phyloP scores from a whole-genome alignment of 495 filamentous ascomycete species.

The Hypoxylon crocopeplum region DNA sequence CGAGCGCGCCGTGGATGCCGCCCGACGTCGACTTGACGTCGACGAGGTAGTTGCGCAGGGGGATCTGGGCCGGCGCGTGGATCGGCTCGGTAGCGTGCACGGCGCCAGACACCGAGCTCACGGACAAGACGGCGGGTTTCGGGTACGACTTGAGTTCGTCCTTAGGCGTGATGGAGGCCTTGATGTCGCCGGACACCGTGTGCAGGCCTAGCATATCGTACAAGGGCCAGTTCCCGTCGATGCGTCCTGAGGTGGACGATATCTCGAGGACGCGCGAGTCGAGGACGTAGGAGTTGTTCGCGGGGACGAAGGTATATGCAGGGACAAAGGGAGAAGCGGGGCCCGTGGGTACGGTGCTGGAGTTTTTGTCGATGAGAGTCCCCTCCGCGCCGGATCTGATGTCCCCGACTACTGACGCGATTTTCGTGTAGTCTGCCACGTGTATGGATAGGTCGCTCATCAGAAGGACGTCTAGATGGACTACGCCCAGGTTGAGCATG shows the following conservation, averaged over 20 bases:
- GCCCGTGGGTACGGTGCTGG: not conserved
- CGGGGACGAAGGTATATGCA: conserved; percentile 24
- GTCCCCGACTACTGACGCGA: conserved; percentile 39
- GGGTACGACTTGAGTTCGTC: conserved; percentile 26
- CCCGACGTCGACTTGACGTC: conserved; percentile 47
- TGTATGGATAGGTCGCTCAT: conserved; percentile 48
- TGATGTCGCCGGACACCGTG: conserved; percentile 47
- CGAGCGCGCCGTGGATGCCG: conserved; percentile 37
- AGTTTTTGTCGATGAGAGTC: conserved; percentile 14
- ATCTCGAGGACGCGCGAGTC: conserved; percentile 44
- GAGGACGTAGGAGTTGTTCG: conserved; percentile 39
- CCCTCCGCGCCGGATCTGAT: conserved; percentile 32
- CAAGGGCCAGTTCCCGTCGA: conserved; percentile 52
- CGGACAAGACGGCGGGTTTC: conserved; percentile 43
- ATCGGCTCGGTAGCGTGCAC: conserved; percentile 48
- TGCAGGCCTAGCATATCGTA: conserved; percentile 48
- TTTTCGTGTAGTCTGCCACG: conserved; percentile 28
- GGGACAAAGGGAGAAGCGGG: conserved; percentile 23
- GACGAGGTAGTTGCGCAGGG: conserved; percentile 52
- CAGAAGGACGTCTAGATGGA: conserved; percentile 49
- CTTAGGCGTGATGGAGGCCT: conserved; percentile 47
- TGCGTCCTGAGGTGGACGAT: conserved; percentile 43
- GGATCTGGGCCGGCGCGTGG: conserved; percentile 32
- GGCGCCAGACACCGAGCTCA: conserved; percentile 45
- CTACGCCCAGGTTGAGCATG: conserved; percentile 32